Evolutionary conservation across 495 filamentous ascomycete species (phyloP).

Genomic region (Trypethelium eluteriae): DNA sequence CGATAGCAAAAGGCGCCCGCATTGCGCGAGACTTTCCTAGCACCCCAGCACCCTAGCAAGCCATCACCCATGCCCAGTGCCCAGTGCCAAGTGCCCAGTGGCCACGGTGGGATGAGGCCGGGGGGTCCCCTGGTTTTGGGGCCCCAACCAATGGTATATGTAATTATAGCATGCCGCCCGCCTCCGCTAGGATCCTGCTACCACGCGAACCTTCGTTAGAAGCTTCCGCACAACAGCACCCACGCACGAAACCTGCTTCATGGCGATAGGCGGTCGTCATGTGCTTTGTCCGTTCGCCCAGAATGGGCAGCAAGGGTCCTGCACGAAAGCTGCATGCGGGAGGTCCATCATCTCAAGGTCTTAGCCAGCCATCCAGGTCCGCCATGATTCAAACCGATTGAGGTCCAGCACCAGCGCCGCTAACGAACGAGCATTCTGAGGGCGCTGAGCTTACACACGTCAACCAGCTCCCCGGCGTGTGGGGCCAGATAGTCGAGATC

Average conservation of each 20-base stretch:
- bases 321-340: too few species aligned
- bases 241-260: not conserved
- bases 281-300: too few species aligned
- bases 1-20: not conserved
- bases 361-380: too few species aligned
- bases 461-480: not conserved
- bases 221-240: constrained; percentile 1
- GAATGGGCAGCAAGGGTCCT: too few species aligned
- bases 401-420: not conserved
- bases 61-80: too few species aligned
- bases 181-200: not conserved
- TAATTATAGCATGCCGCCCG: constrained; percentile 1
- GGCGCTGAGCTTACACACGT: not conserved
- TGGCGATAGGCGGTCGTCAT: too few species aligned
- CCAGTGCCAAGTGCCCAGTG: too few species aligned
- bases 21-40: too few species aligned
- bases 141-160: constrained; percentile 3
- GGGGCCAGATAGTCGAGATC: constrained; percentile 10
- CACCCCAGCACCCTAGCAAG: too few species aligned
- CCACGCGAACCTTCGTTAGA: not conserved
- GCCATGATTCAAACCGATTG: too few species aligned
- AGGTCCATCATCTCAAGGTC: too few species aligned
- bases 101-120: not conserved
- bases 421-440: not conserved
- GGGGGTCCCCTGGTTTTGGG: not conserved